Evolutionary conservation across 768 basidiomycete species (phyloP), one percentile per base, ranked within the genome.

Genomic region (Boletellus sp.): DNA sequence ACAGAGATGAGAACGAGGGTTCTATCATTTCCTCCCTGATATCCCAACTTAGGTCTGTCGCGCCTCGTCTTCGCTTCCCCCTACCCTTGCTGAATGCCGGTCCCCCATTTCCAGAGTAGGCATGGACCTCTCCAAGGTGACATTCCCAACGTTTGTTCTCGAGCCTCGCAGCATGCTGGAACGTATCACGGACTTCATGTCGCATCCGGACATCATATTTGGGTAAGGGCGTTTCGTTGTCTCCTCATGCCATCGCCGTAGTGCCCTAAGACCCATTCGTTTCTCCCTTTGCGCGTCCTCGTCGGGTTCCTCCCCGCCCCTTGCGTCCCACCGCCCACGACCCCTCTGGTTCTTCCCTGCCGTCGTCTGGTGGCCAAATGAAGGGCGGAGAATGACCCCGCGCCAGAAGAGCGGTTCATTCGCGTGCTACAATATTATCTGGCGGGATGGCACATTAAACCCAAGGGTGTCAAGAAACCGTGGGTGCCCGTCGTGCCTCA

Each of bases 371-470:
- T 50, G 45, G 42, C 57, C 50, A 49, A 20, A 35, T 23, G 9
- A 62, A 95, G 94, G 35, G 88, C 90, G 40, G 91, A 90, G 56
- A 66, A 81, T n/a, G 84, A 81, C 63, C 75, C 78, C 35, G 84
- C 92, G 61, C 81, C 91, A 28, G 87, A 95, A 66, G 94, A 95
- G 64, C 77, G 96, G 38, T 97, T 97, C 68, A 78, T 95, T 55
- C 80, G 84, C 43, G 92, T 98, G 2, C 77, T 97, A 31, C 87
- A 89, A 54, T 96, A 94, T 67, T 99, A 97, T 67, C 84, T 99
- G 41, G 87, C 90, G n/a, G 96, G 96, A 20, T 99, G 96, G 96
- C 96, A 98, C 71, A 94, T 97, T 74, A 97, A 97, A 71, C 94
- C 96, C 57, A 94, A 90, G 73, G 96, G 94, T 46, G 96, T 98